Base-by-base conservation (phyloP, 164 flowering plant species). In the Litsea cubeba region DNA sequence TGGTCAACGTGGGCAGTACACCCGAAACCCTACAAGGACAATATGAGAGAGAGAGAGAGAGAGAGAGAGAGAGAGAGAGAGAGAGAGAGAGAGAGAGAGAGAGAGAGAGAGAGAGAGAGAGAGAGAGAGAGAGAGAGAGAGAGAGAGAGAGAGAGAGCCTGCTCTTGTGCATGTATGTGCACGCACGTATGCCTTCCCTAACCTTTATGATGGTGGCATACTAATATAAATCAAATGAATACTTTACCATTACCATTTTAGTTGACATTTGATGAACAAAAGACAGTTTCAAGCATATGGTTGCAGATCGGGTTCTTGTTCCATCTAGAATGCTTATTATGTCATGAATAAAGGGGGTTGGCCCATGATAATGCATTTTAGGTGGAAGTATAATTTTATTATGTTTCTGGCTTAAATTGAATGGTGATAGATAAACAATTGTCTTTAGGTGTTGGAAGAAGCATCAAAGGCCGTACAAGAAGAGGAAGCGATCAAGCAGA, bases 401-500 rank as follows among this genome's bases (percentile, higher is more conserved):
- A 14, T 25, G 50, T 68, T 57, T 60, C 50, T 49, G 22, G 23
- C 71, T 60, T 23, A 66, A 58, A 65, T 46, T 23, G 50, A 24
- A 18, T 64, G 12, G 57, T 76, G 35, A 65, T 35, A 12, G 64
- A 23, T 72, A 18, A 10, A 24, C 35, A 68, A 28, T 32, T 72
- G 51, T 75, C 20, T 54, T 75, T 76, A 95, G 99, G 87, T 51
- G 1, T 92, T 89, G 93, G 98, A 96, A 84, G 92, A 81, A 76
- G 95, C 99, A 74, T 77, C 80, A 57, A 84, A 94, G 78, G 93
- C 75, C 18, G 88, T 94, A 72, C 80, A 88, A 79, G 97, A 96
- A 62, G 98, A 93, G 85, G 98, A 93, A 84, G 95, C 81, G 71
- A 22, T 82, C 28, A 92, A 95, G 85, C 91, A 91, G 83, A 89